Evolutionary conservation across 2,329 filamentous ascomycete species (phyloP).

Genomic region (Ploettnerulaceae sp.): DNA sequence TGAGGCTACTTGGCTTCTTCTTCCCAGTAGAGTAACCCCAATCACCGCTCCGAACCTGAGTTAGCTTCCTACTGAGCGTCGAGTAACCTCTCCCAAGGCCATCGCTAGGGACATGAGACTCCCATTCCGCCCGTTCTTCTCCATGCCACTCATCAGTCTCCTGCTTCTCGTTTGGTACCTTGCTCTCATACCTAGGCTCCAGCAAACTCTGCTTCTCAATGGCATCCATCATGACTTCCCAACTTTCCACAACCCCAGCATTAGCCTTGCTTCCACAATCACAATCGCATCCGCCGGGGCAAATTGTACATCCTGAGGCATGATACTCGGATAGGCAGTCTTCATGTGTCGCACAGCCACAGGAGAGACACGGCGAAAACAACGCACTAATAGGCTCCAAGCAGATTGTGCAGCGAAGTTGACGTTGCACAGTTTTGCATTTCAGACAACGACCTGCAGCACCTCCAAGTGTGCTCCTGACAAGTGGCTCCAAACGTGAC

Average conservation of each 20-base stretch:
- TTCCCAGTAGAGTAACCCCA: conserved; percentile 27
- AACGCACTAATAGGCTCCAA: conserved; percentile 54
- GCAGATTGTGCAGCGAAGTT: conserved; percentile 59
- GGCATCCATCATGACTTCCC: conserved; percentile 49
- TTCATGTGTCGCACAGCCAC: conserved; percentile 58
- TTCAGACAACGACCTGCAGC: conserved; percentile 45
- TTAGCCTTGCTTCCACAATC: conserved; percentile 54
- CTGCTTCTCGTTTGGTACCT: conserved; percentile 16
- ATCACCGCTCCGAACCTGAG: conserved; percentile 28
- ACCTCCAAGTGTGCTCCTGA: conserved; percentile 36
- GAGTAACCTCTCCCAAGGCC: conserved; percentile 27
- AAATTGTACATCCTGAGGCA: conserved; percentile 43
- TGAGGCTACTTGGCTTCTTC: conserved; percentile 30
- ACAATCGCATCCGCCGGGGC: conserved; percentile 62
- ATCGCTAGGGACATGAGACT: conserved; percentile 19
- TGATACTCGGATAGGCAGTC: conserved; percentile 40
- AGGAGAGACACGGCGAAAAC: conserved; percentile 57
- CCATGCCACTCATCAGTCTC: conserved; percentile 24
- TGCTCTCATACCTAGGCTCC: conserved; percentile 14
- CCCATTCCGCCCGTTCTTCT: conserved; percentile 27
- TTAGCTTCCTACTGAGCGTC: conserved; percentile 28
- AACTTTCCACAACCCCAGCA: conserved; percentile 55
- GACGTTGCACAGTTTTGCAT: conserved; percentile 51
- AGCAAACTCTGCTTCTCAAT: conserved; percentile 29
- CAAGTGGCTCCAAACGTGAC: conserved; percentile 54